Base-by-base conservation (phyloP, 1,139 yeast genomes). In the Saccharomyces pastorianus region DNA sequence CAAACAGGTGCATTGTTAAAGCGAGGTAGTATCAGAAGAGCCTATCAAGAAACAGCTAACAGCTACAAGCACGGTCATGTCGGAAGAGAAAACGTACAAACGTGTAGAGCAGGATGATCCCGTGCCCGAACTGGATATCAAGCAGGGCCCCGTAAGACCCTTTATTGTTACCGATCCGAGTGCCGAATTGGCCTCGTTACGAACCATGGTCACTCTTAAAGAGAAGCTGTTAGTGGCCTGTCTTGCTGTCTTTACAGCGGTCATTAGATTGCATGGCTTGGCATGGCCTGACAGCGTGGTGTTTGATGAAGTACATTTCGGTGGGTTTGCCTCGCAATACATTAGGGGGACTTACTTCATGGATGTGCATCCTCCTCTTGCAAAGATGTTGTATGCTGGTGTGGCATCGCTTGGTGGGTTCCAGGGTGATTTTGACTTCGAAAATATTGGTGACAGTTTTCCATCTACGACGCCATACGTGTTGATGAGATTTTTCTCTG, bases 351-450 rank as follows among this genome's bases (percentile, higher is more conserved):
- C 72, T 23, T 88, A 78, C 71, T 89, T 90, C 73, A 85, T 90
- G 88, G 96, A 90, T 71, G 96, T 89, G 54, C 96, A 90, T 70
- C 97, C 97, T 28, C 97, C 97, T 4, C 77, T 89, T 66, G 95
- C 96, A 51, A 89, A 89, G 72, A 83, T 90, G 88, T 72, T 90
- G 55, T 87, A 81, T 71, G 96, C 95, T 2, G 88, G 86, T 46
- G 82, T 88, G 49, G 91, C 82, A 1, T 72, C 79, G 49, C 59
- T 86, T 31, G 89, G 85, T 52, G 96, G 96, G 0, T 89, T 83
- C 72, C 79, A 79, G 51, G 96, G 96, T 51, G 83, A 81, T 63
- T 88, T 88, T 65, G 78, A 74, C 55, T 89, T 90, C 68, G 81
- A 79, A 61, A 76, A 76, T 51, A 90, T 90, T 65, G 96, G 95